A percentile compares a stretch with the other conserved stretches of the same genome.
Evolutionary conservation across 352 stramenopile genomes (phyloP).

Genomic region (Phytophthora tubulina): DNA sequence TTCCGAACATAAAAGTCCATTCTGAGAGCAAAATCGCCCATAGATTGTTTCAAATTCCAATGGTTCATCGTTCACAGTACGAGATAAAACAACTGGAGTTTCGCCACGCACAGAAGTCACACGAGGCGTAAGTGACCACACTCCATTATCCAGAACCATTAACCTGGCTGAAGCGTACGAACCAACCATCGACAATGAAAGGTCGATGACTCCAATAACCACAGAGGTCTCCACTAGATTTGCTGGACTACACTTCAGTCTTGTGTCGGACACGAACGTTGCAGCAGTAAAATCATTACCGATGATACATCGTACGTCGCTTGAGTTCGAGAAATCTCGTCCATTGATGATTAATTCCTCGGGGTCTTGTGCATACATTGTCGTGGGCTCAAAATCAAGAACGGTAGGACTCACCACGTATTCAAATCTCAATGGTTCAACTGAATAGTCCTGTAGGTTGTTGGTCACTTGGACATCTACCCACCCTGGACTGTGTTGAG

Average conservation of each 20-base stretch:
- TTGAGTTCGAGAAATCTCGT: conserved; percentile 53
- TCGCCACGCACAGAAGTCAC: conserved; percentile 26
- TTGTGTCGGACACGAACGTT: conserved; percentile 40
- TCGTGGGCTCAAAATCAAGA: conserved; percentile 41
- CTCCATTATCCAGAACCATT: conserved; percentile 25
- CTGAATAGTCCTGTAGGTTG: conserved; percentile 66
- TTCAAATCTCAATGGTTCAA: conserved; percentile 42
- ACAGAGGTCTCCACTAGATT: conserved; percentile 22
- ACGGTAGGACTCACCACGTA: conserved; percentile 49
- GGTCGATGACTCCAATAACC: conserved; percentile 47
- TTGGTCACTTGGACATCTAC: conserved; percentile 60
- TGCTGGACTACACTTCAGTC: conserved; percentile 32
- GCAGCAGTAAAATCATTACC: conserved; percentile 38
- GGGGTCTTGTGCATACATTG: conserved; percentile 15
- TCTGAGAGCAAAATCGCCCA: conserved; percentile 39
- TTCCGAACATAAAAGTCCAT: conserved; percentile 32
- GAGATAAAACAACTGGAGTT: conserved; percentile 26
- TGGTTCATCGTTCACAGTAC: not conserved
- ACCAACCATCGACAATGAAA: conserved; percentile 37
- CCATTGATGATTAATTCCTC: conserved; percentile 36
- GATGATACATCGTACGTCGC: conserved; percentile 44
- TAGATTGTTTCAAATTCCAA: conserved; percentile 12
- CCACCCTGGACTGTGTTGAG: conserved; percentile 37
- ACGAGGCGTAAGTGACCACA: conserved; percentile 30
- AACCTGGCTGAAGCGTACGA: conserved; percentile 29